Conservation (phyloP, 176 grass and related monocot genomes). For the Rhynchospora pubera region DNA sequence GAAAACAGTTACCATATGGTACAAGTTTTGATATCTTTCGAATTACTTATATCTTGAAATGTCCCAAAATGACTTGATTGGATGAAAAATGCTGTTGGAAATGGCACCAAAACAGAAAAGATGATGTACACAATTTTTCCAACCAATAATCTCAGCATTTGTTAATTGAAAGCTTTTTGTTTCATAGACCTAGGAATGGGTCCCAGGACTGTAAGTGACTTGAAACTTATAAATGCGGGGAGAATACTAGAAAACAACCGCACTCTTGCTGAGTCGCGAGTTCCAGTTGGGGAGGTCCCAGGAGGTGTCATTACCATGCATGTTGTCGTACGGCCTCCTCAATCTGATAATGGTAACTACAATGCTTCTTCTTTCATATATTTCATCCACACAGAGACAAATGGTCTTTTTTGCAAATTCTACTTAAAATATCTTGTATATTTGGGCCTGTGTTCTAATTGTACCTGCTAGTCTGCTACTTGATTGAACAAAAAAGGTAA, state of each 20-base stretch:
- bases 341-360: slow-evolving; percentile 63
- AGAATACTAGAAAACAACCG: slow-evolving; percentile 84
- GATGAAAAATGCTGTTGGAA: background rate
- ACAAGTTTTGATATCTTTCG: background rate
- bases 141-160: slow-evolving; percentile 3
- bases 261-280: slow-evolving; percentile 65
- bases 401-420: slow-evolving; percentile 9
- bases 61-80: background rate
- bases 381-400: slow-evolving; percentile 4
- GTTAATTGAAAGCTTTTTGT: background rate
- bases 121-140: background rate
- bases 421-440: background rate
- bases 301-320: slow-evolving; percentile 93
- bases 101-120: background rate
- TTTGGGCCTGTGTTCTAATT: background rate
- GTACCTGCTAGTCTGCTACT: background rate
- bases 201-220: slow-evolving; percentile 72
- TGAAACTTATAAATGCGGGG: slow-evolving; percentile 94
- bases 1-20: background rate
- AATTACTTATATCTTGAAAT: background rate
- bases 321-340: slow-evolving; percentile 78
- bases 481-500: background rate
- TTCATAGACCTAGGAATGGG: slow-evolving; percentile 57
- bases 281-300: slow-evolving; percentile 72
- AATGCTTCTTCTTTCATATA: slow-evolving; percentile 29